A percentile compares a stretch with the other conserved stretches of the same genome.
Evolutionary conservation across 176 grass and related monocot species (phyloP).

Genomic region (Ampelocalamus luodianensis): DNA sequence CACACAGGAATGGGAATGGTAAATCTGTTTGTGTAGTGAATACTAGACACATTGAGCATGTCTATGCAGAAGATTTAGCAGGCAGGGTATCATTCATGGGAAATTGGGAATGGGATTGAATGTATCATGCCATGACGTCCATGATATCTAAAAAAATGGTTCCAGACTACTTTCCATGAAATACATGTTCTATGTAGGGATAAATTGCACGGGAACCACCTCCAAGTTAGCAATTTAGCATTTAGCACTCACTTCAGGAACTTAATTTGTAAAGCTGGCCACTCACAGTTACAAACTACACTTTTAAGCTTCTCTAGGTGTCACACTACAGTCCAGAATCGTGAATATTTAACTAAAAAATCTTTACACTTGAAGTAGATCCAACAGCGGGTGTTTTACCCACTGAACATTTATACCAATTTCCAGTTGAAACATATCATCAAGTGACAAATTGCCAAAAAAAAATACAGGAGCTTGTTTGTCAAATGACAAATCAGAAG

Average conservation of each 20-base stretch:
- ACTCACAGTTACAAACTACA: constrained; percentile 6
- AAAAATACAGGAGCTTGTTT: neutral
- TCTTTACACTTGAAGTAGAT: neutral
- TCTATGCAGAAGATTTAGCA: neutral
- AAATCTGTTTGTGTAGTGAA: neutral
- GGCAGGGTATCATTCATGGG: neutral
- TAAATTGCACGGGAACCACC: constrained; percentile 6
- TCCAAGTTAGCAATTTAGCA: neutral
- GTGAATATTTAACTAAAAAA: neutral
- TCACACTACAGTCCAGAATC: neutral
- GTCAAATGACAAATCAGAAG: constrained; percentile 16
- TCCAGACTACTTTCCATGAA: neutral
- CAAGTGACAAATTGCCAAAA: neutral
- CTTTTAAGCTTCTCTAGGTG: neutral
- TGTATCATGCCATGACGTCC: neutral
- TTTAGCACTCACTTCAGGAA: neutral
- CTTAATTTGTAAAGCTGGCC: neutral
- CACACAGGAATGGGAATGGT: neutral
- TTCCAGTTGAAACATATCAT: constrained; percentile 17
- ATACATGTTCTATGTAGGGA: neutral
- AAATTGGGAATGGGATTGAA: neutral
- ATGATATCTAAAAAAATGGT: constrained; percentile 8
- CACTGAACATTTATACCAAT: neutral
- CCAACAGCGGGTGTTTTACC: neutral
- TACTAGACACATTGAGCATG: neutral